Base-by-base conservation (phyloP, 2,329 filamentous ascomycete genomes). In the Talaromyces sp. region DNA sequence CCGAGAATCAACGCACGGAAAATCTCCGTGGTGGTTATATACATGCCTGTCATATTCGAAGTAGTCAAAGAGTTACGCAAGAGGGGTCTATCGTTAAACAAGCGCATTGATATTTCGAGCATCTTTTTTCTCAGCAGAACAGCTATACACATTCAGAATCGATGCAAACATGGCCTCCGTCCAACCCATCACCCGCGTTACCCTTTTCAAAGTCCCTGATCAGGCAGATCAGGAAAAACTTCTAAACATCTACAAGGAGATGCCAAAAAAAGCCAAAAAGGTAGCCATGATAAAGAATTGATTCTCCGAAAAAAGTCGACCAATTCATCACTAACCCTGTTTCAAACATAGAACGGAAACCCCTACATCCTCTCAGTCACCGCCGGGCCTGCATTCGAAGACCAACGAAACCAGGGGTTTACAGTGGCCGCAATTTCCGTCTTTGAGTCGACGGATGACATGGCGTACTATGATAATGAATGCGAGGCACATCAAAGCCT, bases 151-250 rank as follows among this genome's bases (percentile, higher is more conserved):
- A 6, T n/a, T 29, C n/a, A 22, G n/a, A 27, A 31, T 38, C 31
- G 40, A 22, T 8, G 10, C 31, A 49, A 25, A 22, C 11, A 63
- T 63, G 61, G 34, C 51, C 17, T 43, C 51, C 25, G 19, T 53
- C 19, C 13, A 47, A 8, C 61, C 49, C 15, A 63, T 63, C 51
- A 56, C 49, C 4, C 61, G 61, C 5, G 61, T 58, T 7, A 63
- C 61, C 22, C 38, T 63, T 8, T 63, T 63, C 61, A 63, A 63
- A 29, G 58, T 63, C 22, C 61, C 61, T 15, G 61, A 63, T 27
- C 51, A 47, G 17, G 61, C 34, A 43, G 22, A 63, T 58, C 61
- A 63, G 31, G 25, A 63, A 36, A 56, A 36, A 11, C 61, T 63
- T 25, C 15, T 53, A 6, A 47, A 58, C 38, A 36, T 56, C 15